Evolutionary conservation across 768 basidiomycete species (phyloP), one percentile per base, ranked within the genome.

Genomic region (Pholiota microspora): DNA sequence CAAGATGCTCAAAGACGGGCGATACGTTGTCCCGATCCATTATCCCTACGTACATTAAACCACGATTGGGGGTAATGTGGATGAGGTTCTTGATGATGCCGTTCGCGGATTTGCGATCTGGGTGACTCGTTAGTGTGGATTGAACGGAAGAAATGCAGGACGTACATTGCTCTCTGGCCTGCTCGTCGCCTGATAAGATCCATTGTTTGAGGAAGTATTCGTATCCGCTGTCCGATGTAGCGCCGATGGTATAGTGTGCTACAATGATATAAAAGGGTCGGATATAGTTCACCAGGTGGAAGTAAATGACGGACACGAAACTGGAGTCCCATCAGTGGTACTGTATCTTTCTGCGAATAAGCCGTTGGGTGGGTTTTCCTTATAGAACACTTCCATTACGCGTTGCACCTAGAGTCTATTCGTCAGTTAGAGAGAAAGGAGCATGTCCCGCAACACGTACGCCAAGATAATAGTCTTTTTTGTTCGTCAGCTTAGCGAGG

Each of bases 201-300:
- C 78, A 87, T 59, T 83, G 82, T 59, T 88, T 88, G 31, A 88
- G 74, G 4, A 86, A 69, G 61, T 87, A 87, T 64, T 88, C 86
- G 59, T 88, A 83, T 10, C 77, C 84, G 56, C 85, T 85, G 61
- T 87, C 86, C 1, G 79, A 78, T 8, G 65, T 74, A 1, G 83
- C 83, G 16, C 84, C 85, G 28, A 85, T 76, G 2, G 81, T 75
- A 49, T 77, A 75, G 24, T 76, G 74, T 5, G 55, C 77, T 78
- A 51, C 12, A n/a, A 51, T 27, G 24, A 38, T 32, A 28, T 31
- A 16, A 18, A n/a, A 16, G 53, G 27, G 27, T 44, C 51, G 36
- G 36, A 7, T 7, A 16, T 23, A 25, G 8, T 31, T 7, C 10
- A 42, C 10, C 28, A 8, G 12, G 13, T 16, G 45, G n/a, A 31